phyloP scores from a whole-genome alignment of 2,329 filamentous ascomycete genomes.

The Neobulgaria alba region DNA sequence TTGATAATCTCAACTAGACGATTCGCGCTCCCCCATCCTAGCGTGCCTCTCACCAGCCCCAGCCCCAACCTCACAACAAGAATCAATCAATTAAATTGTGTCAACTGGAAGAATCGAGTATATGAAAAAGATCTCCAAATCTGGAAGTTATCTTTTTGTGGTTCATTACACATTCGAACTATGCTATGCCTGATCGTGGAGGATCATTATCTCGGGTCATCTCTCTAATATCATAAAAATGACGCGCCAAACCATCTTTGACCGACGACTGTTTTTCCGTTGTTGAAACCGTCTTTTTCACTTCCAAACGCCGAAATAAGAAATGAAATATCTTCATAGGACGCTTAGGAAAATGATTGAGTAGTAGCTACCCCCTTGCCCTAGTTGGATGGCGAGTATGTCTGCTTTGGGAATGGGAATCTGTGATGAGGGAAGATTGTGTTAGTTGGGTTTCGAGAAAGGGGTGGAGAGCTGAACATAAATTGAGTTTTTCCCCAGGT shows the following conservation, averaged over 20 bases:
- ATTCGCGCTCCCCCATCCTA: background rate
- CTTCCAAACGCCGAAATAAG: constrained; percentile 39
- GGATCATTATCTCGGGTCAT: constrained; percentile 28
- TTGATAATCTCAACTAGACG: background rate
- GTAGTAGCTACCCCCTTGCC: constrained; percentile 30
- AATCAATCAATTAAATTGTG: too few species aligned
- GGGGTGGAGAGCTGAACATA: background rate
- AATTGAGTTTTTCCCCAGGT: background rate
- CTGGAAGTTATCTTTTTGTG: too few species aligned
- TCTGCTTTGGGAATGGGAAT: constrained; percentile 75
- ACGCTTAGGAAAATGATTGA: constrained; percentile 27
- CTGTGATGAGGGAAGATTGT: constrained; percentile 35
- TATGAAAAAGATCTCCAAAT: too few species aligned
- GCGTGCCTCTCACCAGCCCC: background rate
- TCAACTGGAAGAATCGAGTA: too few species aligned
- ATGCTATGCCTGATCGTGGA: constrained; percentile 30
- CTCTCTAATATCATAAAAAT: constrained; percentile 14
- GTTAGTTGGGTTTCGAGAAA: constrained; percentile 9
- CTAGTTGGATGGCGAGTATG: constrained; percentile 47
- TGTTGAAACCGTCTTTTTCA: constrained; percentile 48
- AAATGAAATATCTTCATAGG: constrained; percentile 29
- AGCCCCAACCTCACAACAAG: background rate
- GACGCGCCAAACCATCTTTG: constrained; percentile 15
- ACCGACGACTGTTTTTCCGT: constrained; percentile 32
- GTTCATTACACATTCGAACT: too few species aligned